Conservation (phyloP, 1,284 basidiomycete species). For the Coniophora puteana region DNA sequence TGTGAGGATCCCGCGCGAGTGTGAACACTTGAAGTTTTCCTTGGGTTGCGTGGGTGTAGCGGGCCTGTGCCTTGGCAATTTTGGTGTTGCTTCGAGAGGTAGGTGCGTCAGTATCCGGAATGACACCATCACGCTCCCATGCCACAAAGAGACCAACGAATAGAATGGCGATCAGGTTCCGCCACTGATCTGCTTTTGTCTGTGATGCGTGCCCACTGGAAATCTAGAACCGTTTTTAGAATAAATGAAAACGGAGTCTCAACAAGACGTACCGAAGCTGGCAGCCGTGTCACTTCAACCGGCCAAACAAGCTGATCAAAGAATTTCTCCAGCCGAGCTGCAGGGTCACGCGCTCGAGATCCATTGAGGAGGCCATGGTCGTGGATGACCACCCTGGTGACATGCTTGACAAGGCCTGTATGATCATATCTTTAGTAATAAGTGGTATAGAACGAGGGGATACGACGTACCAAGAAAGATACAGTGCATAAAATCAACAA, state of each 20-base stretch:
- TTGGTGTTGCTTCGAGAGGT: background rate
- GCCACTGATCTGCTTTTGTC: slow-evolving; percentile 24
- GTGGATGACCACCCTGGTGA: background rate
- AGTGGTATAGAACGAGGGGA: too few relatives aligned
- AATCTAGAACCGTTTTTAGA: slow-evolving; percentile 12
- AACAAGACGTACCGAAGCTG: slow-evolving; percentile 9
- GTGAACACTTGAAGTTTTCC: background rate
- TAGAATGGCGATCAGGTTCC: background rate
- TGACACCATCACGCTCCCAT: too few relatives aligned
- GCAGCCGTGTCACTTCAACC: slow-evolving; percentile 12
- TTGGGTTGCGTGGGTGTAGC: background rate
- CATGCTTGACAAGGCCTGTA: background rate
- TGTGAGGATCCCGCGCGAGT: too few relatives aligned
- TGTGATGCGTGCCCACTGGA: slow-evolving; percentile 11
- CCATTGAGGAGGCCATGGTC: slow-evolving; percentile 1
- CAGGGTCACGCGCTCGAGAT: too few relatives aligned
- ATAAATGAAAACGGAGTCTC: background rate
- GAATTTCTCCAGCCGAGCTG: background rate
- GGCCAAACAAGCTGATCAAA: slow-evolving; percentile 12
- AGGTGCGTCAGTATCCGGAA: background rate
- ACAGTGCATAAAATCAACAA: slow-evolving; percentile 3
- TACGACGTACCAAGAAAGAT: slow-evolving; percentile 4
- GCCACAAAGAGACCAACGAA: background rate
- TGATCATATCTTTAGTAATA: background rate
- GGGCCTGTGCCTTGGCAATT: background rate